A percentile compares a stretch with the other conserved stretches of the same genome.
These are phyloP conservation scores for Fusarium sublunatum DNA, from an alignment of 2,329 filamentous ascomycete genomes.

Conservation along the genomic window DNA sequence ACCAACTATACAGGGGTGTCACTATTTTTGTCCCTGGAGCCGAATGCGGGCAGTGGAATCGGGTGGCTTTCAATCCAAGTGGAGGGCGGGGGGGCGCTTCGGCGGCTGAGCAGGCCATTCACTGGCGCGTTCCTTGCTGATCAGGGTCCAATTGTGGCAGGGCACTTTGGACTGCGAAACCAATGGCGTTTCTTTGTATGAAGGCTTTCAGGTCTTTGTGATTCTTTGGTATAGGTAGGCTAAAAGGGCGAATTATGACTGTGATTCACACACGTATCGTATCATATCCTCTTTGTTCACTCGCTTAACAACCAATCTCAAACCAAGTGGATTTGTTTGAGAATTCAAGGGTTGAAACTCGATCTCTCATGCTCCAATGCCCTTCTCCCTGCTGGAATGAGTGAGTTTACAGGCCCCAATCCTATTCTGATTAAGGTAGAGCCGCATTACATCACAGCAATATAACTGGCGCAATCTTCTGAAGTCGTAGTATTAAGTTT, in stretches of 20 bases:
- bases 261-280: not conserved
- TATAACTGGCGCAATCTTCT: not conserved
- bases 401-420: not conserved
- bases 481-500: conserved; percentile 2
- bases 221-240: not conserved
- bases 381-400: conserved; percentile 12
- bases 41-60: conserved; percentile 30
- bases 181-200: conserved; percentile 26
- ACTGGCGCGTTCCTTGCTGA: conserved; percentile 36
- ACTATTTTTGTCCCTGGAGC: conserved; percentile 38
- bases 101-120: conserved; percentile 36
- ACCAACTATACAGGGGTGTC: conserved; percentile 31
- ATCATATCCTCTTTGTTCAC: not conserved
- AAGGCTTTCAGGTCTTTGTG: not conserved
- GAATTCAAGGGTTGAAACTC: conserved; percentile 12
- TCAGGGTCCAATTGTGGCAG: conserved; percentile 34
- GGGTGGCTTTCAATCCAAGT: conserved; percentile 25
- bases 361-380: conserved; percentile 1
- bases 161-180: conserved; percentile 28
- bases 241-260: too few species aligned
- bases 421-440: not conserved
- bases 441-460: not conserved
- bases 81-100: conserved; percentile 26
- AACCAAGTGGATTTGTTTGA: too few species aligned
- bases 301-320: conserved; percentile 1